Evolutionary conservation across 2,329 filamentous ascomycete species (phyloP).

Genomic region (Fusarium verticillioides): DNA sequence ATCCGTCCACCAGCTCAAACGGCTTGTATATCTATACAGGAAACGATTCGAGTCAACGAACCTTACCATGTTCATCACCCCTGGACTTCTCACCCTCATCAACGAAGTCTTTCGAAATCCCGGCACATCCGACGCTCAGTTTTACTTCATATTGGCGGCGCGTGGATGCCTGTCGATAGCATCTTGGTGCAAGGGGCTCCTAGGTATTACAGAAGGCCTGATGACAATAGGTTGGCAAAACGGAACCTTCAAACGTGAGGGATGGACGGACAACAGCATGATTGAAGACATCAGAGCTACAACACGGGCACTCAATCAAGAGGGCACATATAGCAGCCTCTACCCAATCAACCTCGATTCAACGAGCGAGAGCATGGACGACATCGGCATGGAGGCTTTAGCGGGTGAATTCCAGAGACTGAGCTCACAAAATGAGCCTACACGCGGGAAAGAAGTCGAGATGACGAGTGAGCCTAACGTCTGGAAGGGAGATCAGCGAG

Average conservation of each 20-base stretch:
- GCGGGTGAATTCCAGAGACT: not conserved
- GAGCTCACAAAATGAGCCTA: not conserved
- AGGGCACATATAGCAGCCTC: conserved; percentile 5
- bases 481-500: conserved; percentile 18
- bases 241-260: not conserved
- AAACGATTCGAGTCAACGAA: conserved; percentile 14
- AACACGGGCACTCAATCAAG: not conserved
- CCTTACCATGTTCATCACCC: conserved; percentile 7
- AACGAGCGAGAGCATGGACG: conserved; percentile 1
- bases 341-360: conserved; percentile 14
- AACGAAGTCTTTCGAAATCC: conserved; percentile 9
- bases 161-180: conserved; percentile 5
- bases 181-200: conserved; percentile 16
- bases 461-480: not conserved
- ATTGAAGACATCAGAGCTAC: not conserved
- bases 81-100: not conserved
- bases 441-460: not conserved
- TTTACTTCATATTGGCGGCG: conserved; percentile 4
- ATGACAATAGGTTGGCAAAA: conserved; percentile 16
- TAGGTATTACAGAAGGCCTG: conserved; percentile 4
- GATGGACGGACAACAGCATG: conserved; percentile 7
- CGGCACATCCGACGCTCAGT: not conserved
- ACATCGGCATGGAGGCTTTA: conserved; percentile 15
- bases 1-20: conserved; percentile 4
- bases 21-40: not conserved